These are phyloP conservation scores for Aspergillus sp. DNA, from an alignment of 2,329 filamentous ascomycete genomes.

Conservation along the genomic window DNA sequence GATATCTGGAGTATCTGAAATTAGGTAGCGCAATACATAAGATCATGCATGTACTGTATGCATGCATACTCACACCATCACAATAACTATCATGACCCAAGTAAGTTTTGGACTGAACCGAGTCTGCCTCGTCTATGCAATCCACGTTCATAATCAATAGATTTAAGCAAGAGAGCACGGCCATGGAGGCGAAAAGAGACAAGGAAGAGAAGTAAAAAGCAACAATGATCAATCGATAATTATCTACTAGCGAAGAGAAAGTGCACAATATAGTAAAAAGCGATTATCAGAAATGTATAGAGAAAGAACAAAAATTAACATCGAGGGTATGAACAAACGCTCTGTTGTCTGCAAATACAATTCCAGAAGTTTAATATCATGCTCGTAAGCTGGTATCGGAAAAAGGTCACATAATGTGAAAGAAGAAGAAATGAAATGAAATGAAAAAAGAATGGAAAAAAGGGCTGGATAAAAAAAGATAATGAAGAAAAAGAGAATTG, in stretches of 20 bases:
- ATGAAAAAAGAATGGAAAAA: not conserved
- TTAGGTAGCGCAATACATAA: not conserved
- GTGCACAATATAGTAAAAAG: not conserved
- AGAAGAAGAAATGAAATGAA: conserved; percentile 2
- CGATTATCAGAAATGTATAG: too few species aligned
- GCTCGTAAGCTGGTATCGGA: conserved; percentile 36
- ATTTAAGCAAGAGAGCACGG: not conserved
- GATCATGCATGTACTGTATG: not conserved
- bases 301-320: not conserved
- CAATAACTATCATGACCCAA: not conserved
- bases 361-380: conserved; percentile 27
- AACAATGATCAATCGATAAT: not conserved
- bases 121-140: too few species aligned
- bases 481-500: conserved; percentile 9
- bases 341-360: conserved; percentile 31
- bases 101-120: not conserved
- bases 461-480: not conserved
- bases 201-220: not conserved
- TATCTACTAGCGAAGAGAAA: conserved; percentile 2
- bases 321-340: conserved; percentile 6
- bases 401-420: conserved; percentile 11
- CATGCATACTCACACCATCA: not conserved
- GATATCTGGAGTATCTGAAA: too few species aligned
- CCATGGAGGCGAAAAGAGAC: too few species aligned
- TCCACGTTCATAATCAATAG: too few species aligned